Evolutionary conservation across 441 rosid species (phyloP).

Genomic region (Sinapis alba): DNA sequence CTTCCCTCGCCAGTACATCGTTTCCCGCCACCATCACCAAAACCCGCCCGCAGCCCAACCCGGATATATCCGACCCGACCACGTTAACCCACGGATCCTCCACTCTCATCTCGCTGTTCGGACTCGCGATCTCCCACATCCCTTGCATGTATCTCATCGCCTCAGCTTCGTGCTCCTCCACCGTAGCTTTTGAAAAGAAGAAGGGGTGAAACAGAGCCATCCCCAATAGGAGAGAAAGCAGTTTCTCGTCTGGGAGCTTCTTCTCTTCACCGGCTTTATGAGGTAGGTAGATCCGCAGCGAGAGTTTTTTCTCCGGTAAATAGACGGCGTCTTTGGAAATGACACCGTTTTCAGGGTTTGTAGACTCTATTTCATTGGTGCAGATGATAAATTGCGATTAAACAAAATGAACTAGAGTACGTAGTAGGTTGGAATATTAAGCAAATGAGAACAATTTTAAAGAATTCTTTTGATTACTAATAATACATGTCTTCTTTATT

Average conservation of each 20-base stretch:
- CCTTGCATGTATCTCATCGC: too few species aligned
- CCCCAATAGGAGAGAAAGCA: slow-evolving; percentile 34
- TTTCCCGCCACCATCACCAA: slow-evolving; percentile 24
- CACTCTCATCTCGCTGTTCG: slow-evolving; percentile 21
- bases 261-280: neutral
- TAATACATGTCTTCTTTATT: neutral
- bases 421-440: neutral
- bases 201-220: too few species aligned
- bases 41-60: slow-evolving; percentile 38
- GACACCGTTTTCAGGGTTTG: neutral
- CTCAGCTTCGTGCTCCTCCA: too few species aligned
- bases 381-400: neutral
- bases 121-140: slow-evolving; percentile 39
- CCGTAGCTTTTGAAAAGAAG: too few species aligned
- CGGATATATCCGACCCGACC: slow-evolving; percentile 7
- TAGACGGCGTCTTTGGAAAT: neutral
- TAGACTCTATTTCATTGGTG: neutral
- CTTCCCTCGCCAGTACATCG: slow-evolving; percentile 43
- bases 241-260: too few species aligned
- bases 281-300: neutral
- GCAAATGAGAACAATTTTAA: neutral
- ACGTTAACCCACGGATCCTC: slow-evolving; percentile 41
- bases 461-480: neutral
- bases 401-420: neutral
- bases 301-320: slow-evolving; percentile 2